A percentile compares a stretch with the other conserved stretches of the same genome.
Evolutionary conservation across 805 yeast genomes (phyloP).

Genomic region (Starmera quercuum): DNA sequence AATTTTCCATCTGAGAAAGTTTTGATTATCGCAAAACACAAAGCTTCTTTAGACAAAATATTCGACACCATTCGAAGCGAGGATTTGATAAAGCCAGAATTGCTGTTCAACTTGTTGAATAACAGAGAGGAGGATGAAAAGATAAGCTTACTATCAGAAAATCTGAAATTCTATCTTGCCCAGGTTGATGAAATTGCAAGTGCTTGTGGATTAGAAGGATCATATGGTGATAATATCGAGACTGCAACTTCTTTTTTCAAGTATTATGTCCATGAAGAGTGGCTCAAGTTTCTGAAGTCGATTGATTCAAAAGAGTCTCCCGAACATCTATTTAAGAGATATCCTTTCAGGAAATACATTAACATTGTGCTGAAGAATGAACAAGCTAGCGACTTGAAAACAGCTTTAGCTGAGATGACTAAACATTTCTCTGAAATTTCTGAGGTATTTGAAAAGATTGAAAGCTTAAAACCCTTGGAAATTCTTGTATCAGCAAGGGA

Average conservation of each 20-base stretch:
- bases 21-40: constrained; percentile 8
- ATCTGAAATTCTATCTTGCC: constrained; percentile 11
- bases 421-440: constrained; percentile 10
- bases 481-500: constrained; percentile 10
- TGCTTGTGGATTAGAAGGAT: constrained; percentile 23
- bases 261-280: constrained; percentile 13
- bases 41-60: not conserved
- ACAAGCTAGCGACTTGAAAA: not conserved
- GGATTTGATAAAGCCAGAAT: not conserved
- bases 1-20: constrained; percentile 13
- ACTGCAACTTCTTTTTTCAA: constrained; percentile 26
- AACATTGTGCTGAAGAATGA: not conserved
- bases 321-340: not conserved
- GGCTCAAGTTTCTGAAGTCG: constrained; percentile 4
- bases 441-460: constrained; percentile 17
- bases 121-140: not conserved
- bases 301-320: not conserved
- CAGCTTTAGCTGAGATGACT: not conserved
- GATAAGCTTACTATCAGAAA: constrained; percentile 1
- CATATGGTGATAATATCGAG: constrained; percentile 29
- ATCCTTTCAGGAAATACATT: constrained; percentile 9
- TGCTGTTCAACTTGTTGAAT: not conserved
- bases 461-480: constrained; percentile 21
- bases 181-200: constrained; percentile 24
- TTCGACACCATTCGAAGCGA: not conserved